Base-by-base conservation (phyloP, 805 yeast species). In the Torulaspora maleeae region DNA sequence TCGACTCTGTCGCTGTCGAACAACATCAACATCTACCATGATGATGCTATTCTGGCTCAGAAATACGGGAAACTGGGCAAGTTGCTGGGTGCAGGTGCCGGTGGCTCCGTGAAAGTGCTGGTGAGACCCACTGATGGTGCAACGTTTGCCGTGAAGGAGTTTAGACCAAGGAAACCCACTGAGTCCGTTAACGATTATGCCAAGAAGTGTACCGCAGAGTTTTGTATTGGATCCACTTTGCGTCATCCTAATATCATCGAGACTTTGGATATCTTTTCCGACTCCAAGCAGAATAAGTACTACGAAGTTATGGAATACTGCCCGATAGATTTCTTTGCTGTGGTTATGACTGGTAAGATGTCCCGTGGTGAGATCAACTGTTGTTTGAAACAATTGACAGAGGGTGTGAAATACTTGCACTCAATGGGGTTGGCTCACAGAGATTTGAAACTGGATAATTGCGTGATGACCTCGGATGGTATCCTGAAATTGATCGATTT, bases 171-270 rank as follows among this genome's bases (percentile, higher is more conserved):
- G 50, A 74, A 83, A 59, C 77, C 82, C 32, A 82, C 78, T 58
- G 95, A 86, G 61, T 67, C 79, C 8, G 73, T 79, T 45, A 82
- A 82, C 60, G 93, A 86, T 52, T 86, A 86, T 59, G 84, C 89
- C n/a, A 80, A 83, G 54, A 86, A 86, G 68, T 84, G 90, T 60
- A 85, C 91, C 1, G 88, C 90, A n/a, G 95, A 86, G 61, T 86
- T 83, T 63, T 83, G 93, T 67, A 84, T 86, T 47, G 95, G 95
- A 12, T 80, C 87, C 17, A 83, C 91, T 16, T 70, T 86, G 48
- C 84, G 82, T 54, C 93, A 86, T 66, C 88, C 91, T 43, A 85
- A 86, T 63, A 77, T 86, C 51, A 84, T 86, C 55, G 79, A 83
- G 59, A 85, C 93, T 2, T 70, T 85, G 54, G 95, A 86, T 66